Evolutionary conservation across 768 basidiomycete species (phyloP).

Genomic region (Mycena vulgaris): DNA sequence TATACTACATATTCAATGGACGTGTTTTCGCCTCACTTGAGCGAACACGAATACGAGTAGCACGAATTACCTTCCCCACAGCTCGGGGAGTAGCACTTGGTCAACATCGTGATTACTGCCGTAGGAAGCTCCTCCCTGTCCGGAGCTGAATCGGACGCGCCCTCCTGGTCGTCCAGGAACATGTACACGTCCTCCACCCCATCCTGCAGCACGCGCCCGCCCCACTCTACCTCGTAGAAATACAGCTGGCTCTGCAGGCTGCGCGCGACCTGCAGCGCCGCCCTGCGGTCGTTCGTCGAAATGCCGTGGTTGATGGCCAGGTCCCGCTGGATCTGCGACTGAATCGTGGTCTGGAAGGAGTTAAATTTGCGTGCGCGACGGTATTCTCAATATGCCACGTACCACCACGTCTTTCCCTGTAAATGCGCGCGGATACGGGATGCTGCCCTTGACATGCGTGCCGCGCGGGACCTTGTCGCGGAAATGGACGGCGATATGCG

Average conservation of each 20-base stretch:
- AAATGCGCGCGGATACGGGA: constrained; percentile 91
- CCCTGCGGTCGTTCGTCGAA: constrained; percentile 83
- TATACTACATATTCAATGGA: too few relatives aligned
- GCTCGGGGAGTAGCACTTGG: constrained; percentile 90
- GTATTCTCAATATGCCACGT: constrained; percentile 51
- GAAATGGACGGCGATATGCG: constrained; percentile 90
- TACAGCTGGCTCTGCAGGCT: constrained; percentile 94
- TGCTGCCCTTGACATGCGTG: constrained; percentile 92
- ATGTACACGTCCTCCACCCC: constrained; percentile 95
- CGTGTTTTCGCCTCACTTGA: constrained; percentile 49
- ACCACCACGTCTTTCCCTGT: constrained; percentile 97
- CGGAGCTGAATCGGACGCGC: constrained; percentile 68
- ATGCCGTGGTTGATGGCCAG: constrained; percentile 82
- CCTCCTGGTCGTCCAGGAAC: constrained; percentile 88
- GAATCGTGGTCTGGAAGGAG: constrained; percentile 81
- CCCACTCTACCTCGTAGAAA: constrained; percentile 98
- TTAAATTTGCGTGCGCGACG: background rate
- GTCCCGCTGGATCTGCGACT: constrained; percentile 89
- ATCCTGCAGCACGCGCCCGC: constrained; percentile 85
- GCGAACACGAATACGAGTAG: constrained; percentile 88
- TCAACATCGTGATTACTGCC: constrained; percentile 91
- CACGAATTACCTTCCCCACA: constrained; percentile 87
- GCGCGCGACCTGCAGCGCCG: constrained; percentile 90
- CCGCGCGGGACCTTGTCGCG: constrained; percentile 91
- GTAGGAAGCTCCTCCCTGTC: constrained; percentile 85